phyloP scores from a whole-genome alignment of 208 protist species.

The Trypanosomatidae sp. region DNA sequence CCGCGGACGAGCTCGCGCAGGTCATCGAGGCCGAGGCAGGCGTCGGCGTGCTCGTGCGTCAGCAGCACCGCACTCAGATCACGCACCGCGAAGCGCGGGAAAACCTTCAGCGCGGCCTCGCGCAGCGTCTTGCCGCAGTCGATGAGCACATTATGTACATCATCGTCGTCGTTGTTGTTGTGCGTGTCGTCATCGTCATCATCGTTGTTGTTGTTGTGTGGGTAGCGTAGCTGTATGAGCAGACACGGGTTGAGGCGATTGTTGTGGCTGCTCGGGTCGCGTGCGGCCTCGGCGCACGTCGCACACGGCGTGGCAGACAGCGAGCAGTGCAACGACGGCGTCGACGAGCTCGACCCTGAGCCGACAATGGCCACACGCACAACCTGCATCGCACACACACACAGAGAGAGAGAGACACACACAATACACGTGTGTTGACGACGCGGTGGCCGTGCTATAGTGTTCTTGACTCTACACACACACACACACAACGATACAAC shows the following conservation, averaged over 20 bases:
- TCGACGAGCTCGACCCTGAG: conserved; percentile 35
- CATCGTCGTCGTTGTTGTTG: no score
- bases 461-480: not conserved
- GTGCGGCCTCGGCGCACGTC: conserved; percentile 18
- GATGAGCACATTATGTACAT: conserved; percentile 38
- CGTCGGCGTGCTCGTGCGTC: conserved; percentile 72
- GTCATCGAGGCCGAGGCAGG: conserved; percentile 56
- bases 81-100: conserved; percentile 12
- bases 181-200: no score
- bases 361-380: conserved; percentile 30
- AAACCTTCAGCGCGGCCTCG: conserved; percentile 33
- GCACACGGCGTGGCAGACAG: conserved; percentile 11
- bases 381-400: conserved; percentile 21
- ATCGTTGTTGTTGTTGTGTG: conserved; percentile 14
- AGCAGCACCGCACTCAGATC: conserved; percentile 49
- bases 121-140: conserved; percentile 73
- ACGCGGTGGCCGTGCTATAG: no score
- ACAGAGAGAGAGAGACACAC: not conserved
- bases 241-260: conserved; percentile 38
- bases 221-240: conserved; percentile 38
- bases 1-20: conserved; percentile 39
- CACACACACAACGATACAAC: not conserved
- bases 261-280: conserved; percentile 10
- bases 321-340: conserved; percentile 28
- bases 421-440: no score